Base-by-base conservation (phyloP, 2,329 filamentous ascomycete genomes). In the Diaporthe caulivora region DNA sequence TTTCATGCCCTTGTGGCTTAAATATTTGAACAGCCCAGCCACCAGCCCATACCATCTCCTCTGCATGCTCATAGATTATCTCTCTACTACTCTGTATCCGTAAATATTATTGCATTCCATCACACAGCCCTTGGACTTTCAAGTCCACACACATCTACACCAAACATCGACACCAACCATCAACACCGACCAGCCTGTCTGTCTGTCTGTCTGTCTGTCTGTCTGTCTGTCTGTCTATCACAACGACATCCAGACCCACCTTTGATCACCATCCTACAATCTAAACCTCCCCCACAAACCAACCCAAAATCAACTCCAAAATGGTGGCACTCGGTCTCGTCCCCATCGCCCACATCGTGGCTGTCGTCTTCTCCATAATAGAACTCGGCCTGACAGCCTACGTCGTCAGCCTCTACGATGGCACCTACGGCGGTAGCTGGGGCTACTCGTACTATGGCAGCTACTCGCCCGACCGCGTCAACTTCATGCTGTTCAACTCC, bases 401-500 rank as follows among this genome's bases (percentile, higher is more conserved):
- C 80, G 86, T 92, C 75, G 87, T 91, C 51, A 85, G 83, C 65
- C 77, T 80, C 64, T 86, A 83, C 80, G 80, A 86, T 80, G 78
- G 81, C 68, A 85, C 84, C 47, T 79, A 74, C 74, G 79, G 78
- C 72, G 76, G 42, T 37, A 65, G 62, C 51, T 73, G 42, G 31
- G 68, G 62, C 44, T 73, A 64, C 49, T 78, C 75, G 26, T 73
- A 76, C 70, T 24, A 24, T n/a, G 49, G 42, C 8, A 44, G 11
- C 53, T 34, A 17, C 2, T 83, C 86, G 2, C 91, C 92, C 10
- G 86, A 88, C 15, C 84, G 87, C 47, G 85, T 93, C 81, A 91
- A 92, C 83, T 97, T 97, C 85, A 88, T 96, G 83, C 87, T 97
- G 83, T 97, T 97, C 88, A 88, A 87, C 80, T 86, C 91, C 53